phyloP scores from a whole-genome alignment of 768 basidiomycete genomes.

The Filobasidium wieringae region DNA sequence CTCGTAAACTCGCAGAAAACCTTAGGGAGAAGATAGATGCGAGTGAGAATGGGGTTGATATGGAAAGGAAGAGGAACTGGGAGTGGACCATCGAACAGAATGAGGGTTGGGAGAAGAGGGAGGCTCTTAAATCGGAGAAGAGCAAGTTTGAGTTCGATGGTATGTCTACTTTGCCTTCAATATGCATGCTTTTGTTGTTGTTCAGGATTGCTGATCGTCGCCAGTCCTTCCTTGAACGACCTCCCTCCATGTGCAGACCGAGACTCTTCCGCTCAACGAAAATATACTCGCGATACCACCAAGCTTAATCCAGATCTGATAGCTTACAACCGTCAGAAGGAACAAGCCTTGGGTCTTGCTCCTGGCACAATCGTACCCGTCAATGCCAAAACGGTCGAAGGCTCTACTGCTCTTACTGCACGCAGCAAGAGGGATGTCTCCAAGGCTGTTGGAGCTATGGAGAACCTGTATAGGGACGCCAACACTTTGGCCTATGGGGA shows the following conservation, averaged over 20 bases:
- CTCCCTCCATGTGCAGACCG: slow-evolving; percentile 60
- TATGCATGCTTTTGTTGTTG: not conserved
- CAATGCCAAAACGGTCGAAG: slow-evolving; percentile 36
- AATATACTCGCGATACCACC: slow-evolving; percentile 87
- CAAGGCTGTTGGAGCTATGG: slow-evolving; percentile 44
- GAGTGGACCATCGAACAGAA: slow-evolving; percentile 92
- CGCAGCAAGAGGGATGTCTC: not conserved
- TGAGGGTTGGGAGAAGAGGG: slow-evolving; percentile 89
- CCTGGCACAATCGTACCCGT: slow-evolving; percentile 51
- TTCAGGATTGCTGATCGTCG: not conserved
- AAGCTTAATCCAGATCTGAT: slow-evolving; percentile 74
- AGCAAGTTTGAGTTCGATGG: slow-evolving; percentile 88
- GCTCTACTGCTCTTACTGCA: slow-evolving; percentile 11
- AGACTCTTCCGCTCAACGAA: slow-evolving; percentile 70
- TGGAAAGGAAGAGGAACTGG: slow-evolving; percentile 85
- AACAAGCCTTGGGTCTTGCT: slow-evolving; percentile 61
- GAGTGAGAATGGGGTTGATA: slow-evolving; percentile 80
- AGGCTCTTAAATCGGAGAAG: slow-evolving; percentile 65
- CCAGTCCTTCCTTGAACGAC: not conserved
- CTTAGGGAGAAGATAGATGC: slow-evolving; percentile 76
- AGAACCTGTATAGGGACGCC: slow-evolving; percentile 82
- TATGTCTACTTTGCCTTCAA: slow-evolving; percentile 41
- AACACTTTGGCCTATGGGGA: slow-evolving; percentile 89
- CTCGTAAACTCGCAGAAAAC: slow-evolving; percentile 78
- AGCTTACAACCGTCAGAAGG: slow-evolving; percentile 80